These are phyloP conservation scores for Pythium rhizo-oryzae DNA, from an alignment of 352 stramenopile species.

Conservation along the genomic window DNA sequence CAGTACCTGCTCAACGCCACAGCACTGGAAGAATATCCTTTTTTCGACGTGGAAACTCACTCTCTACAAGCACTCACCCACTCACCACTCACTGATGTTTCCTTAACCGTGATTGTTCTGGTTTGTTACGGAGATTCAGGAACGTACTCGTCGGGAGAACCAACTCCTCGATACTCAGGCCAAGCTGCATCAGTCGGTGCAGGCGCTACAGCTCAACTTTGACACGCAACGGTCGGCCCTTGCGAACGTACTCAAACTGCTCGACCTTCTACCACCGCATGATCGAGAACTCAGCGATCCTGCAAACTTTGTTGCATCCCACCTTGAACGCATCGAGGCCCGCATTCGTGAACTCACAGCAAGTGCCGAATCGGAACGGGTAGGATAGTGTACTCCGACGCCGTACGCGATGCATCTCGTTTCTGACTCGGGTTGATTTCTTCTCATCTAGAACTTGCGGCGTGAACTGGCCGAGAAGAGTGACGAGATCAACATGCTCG, in stretches of 20 bases:
- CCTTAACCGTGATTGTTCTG: constrained; percentile 58
- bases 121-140: constrained; percentile 74
- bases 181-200: constrained; percentile 72
- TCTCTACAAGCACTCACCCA: neutral
- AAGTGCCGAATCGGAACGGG: constrained; percentile 63
- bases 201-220: constrained; percentile 52
- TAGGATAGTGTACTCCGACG: constrained; percentile 12
- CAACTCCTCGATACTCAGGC: constrained; percentile 64
- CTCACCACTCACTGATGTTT: constrained; percentile 21
- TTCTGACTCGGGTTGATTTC: neutral
- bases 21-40: constrained; percentile 89
- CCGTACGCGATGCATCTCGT: neutral
- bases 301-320: constrained; percentile 46
- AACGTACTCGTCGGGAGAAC: constrained; percentile 62
- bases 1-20: constrained; percentile 82
- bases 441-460: constrained; percentile 41
- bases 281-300: constrained; percentile 29
- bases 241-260: constrained; percentile 53
- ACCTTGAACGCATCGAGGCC: constrained; percentile 52
- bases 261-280: constrained; percentile 30
- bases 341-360: constrained; percentile 62
- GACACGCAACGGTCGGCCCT: constrained; percentile 58
- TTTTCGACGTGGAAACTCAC: constrained; percentile 8
- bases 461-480: constrained; percentile 57
- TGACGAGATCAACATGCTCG: constrained; percentile 63